Percentiles rank a stretch among this genome's conserved stretches.
These are phyloP conservation scores for Cystoderma amianthinum DNA, from an alignment of 768 basidiomycete genomes.

Conservation along the genomic window DNA sequence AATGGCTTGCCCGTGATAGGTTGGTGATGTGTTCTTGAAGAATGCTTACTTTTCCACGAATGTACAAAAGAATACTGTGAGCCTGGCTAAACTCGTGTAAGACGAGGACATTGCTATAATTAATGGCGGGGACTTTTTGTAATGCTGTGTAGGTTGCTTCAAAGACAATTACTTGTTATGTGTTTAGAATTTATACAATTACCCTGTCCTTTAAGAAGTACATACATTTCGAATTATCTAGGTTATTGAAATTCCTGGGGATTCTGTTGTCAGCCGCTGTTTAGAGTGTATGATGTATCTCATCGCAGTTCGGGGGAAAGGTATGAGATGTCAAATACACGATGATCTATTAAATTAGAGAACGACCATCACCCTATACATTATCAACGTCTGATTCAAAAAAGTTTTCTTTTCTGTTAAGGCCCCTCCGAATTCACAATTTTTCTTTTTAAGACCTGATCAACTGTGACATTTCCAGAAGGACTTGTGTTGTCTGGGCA, in stretches of 20 bases:
- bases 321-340: no score
- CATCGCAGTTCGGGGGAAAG: no score
- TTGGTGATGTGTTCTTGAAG: slow-evolving; percentile 74
- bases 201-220: no score
- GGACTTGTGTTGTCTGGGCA: no score
- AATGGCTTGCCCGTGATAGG: slow-evolving; percentile 15
- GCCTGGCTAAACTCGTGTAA: slow-evolving; percentile 47
- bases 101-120: not conserved
- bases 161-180: not conserved
- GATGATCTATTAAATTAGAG: not conserved
- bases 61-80: slow-evolving; percentile 48
- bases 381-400: no score
- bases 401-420: no score
- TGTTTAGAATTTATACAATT: not conserved
- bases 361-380: no score
- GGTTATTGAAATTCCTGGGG: not conserved
- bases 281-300: no score
- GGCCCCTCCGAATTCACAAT: no score
- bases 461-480: no score
- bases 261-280: slow-evolving; percentile 70
- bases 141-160: not conserved
- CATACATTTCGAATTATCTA: not conserved
- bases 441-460: no score
- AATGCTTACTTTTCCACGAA: slow-evolving; percentile 70
- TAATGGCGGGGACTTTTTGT: not conserved